phyloP scores from a whole-genome alignment of 2,329 filamentous ascomycete genomes.

The Xylaria sp. region DNA sequence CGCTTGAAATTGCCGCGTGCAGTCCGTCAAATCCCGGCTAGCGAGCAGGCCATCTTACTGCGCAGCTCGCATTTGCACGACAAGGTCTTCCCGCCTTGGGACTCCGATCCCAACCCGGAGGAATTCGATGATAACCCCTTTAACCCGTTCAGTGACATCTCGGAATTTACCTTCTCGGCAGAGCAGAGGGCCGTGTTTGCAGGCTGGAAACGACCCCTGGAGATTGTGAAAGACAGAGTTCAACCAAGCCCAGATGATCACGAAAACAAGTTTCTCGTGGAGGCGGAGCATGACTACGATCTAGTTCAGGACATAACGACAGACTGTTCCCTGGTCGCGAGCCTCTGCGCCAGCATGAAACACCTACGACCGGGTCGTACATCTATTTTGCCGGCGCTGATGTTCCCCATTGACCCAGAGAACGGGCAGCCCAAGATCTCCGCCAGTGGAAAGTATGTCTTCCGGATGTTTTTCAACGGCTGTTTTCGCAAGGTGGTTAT shows the following conservation, averaged over 20 bases:
- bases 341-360: constrained; percentile 80
- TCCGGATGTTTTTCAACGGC: constrained; percentile 95
- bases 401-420: constrained; percentile 73
- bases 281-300: constrained; percentile 63
- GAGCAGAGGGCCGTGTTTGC: constrained; percentile 76
- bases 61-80: constrained; percentile 81
- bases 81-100: constrained; percentile 85
- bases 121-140: constrained; percentile 70
- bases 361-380: constrained; percentile 69
- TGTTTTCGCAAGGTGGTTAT: constrained; percentile 85
- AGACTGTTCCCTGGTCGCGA: constrained; percentile 96
- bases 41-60: constrained; percentile 76
- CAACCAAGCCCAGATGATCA: not conserved
- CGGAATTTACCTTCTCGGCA: constrained; percentile 71
- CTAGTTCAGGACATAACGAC: constrained; percentile 94
- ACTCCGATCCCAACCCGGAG: constrained; percentile 57
- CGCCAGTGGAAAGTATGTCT: constrained; percentile 83
- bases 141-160: constrained; percentile 68
- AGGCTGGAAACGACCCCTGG: constrained; percentile 77
- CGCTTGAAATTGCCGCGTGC: constrained; percentile 45
- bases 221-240: constrained; percentile 57
- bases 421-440: constrained; percentile 65
- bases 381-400: constrained; percentile 69
- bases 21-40: constrained; percentile 63
- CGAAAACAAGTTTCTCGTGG: constrained; percentile 31